Base-by-base conservation (phyloP, 306 rosid species). In the Begonia fuchsioides region DNA sequence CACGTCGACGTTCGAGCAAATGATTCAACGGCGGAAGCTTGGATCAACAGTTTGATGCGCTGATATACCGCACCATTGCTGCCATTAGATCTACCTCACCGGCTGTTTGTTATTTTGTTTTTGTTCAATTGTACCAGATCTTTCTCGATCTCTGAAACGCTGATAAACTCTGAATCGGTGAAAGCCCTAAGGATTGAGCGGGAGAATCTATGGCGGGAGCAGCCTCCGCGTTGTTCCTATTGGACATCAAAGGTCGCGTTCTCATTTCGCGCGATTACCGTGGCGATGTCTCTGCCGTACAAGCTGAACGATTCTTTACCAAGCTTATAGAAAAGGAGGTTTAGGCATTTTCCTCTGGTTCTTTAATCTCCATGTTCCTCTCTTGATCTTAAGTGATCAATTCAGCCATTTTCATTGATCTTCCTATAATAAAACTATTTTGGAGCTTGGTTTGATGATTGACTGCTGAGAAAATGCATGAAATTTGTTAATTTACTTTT, bases 221-320 rank as follows among this genome's bases (percentile, higher is more conserved):
- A 47, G 94, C 75, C 57, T 92, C 98, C 59, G 96, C 96, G 70
- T 83, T 92, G 51, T 92, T 92, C 81, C 87, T 92, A 15, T 82
- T 92, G 20, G 98, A 92, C 73, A 85, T 92, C 85, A 92, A 92
- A 73, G 98, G 98, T 66, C 98, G 96, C 72, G 94, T 92, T 66
- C 93, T 92, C 65, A 82, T 92, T 68, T 92, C 87, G 93, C 98
- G 98, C 52, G 96, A 92, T 60, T 92, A 81, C 63, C 98, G 98
- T 12, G 98, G 98, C 64, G 98, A 92, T 62, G 98, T 92, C 67
- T 62, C 98, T 17, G 75, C 98, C 46, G 72, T 66, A 49, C 94
- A 85, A 64, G 94, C 98, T 53, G 98, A 92, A 70, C 87, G 87
- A 59, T 85, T 92, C 83, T 92, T 92, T 81, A 73, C 94, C 71